These are phyloP conservation scores for Aristolochia californica DNA, from an alignment of 164 flowering plant genomes.

Conservation along the genomic window DNA sequence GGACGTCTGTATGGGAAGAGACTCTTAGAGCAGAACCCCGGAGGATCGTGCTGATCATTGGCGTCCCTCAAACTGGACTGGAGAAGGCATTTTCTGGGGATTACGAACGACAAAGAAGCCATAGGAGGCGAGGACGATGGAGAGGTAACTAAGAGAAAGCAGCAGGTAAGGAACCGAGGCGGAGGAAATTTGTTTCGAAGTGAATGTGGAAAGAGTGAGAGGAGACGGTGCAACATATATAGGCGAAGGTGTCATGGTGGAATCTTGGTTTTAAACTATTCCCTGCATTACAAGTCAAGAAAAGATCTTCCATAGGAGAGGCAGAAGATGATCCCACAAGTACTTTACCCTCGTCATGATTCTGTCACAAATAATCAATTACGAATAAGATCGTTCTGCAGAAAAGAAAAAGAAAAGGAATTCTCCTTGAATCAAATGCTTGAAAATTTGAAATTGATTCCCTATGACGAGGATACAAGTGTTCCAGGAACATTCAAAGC, in stretches of 20 bases:
- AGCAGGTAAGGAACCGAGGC: background rate
- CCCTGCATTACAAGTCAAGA: slow-evolving; percentile 34
- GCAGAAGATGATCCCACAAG: background rate
- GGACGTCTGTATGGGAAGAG: background rate
- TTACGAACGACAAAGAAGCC: slow-evolving; percentile 35
- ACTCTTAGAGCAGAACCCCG: slow-evolving; percentile 2
- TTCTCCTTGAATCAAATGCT: background rate
- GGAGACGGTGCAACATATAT: slow-evolving; percentile 5
- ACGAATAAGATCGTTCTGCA: background rate
- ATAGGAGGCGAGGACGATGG: slow-evolving; percentile 19
- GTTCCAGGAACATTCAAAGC: too few species aligned
- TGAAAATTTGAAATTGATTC: background rate
- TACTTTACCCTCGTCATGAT: background rate
- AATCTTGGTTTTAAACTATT: slow-evolving; percentile 33
- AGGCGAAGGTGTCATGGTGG: slow-evolving; percentile 10
- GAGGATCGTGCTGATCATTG: background rate
- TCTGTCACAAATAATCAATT: background rate
- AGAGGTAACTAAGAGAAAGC: background rate
- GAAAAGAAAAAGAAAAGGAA: background rate
- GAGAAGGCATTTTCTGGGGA: slow-evolving; percentile 7
- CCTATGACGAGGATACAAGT: too few species aligned
- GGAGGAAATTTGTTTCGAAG: background rate
- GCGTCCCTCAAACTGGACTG: slow-evolving; percentile 8
- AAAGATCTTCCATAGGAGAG: background rate
- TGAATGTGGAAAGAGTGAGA: background rate